A percentile compares a stretch with the other conserved stretches of the same genome.
Conservation (phyloP, 306 rosid genomes). For the Acacia confusa region DNA sequence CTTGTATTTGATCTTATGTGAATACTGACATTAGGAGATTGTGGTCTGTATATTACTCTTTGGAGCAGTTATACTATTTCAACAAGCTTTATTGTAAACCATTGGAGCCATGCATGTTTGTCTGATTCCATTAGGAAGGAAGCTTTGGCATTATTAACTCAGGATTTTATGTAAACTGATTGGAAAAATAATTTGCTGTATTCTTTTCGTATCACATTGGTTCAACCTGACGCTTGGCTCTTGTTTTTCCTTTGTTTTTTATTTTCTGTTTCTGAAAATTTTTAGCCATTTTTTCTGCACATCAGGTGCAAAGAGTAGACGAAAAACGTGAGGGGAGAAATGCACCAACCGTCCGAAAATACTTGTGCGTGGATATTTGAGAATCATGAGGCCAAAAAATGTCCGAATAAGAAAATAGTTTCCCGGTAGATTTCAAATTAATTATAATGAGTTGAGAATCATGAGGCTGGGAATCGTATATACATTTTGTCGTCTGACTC, state of each 20-base stretch:
- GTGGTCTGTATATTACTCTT: slow-evolving; percentile 37
- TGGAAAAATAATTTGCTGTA: slow-evolving; percentile 31
- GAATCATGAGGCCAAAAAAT: neutral
- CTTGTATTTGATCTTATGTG: slow-evolving; percentile 33
- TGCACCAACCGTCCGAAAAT: neutral
- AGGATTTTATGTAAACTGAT: slow-evolving; percentile 14
- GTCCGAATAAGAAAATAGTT: neutral
- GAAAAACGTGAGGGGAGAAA: neutral
- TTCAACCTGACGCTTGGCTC: neutral
- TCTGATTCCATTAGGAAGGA: slow-evolving; percentile 17
- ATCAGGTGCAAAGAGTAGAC: neutral
- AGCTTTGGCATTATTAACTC: neutral
- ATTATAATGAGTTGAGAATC: neutral
- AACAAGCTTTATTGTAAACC: slow-evolving; percentile 25
- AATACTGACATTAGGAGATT: slow-evolving; percentile 33
- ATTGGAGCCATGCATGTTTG: slow-evolving; percentile 23
- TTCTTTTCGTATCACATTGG: neutral
- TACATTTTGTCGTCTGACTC: neutral
- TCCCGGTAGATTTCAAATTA: neutral
- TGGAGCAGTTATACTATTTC: slow-evolving; percentile 25
- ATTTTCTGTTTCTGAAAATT: neutral
- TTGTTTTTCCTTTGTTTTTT: neutral
- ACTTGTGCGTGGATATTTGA: neutral
- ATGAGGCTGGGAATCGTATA: neutral
- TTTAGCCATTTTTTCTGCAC: neutral